phyloP scores from a whole-genome alignment of 2,329 filamentous ascomycete species.

The Fusarium floridanum region DNA sequence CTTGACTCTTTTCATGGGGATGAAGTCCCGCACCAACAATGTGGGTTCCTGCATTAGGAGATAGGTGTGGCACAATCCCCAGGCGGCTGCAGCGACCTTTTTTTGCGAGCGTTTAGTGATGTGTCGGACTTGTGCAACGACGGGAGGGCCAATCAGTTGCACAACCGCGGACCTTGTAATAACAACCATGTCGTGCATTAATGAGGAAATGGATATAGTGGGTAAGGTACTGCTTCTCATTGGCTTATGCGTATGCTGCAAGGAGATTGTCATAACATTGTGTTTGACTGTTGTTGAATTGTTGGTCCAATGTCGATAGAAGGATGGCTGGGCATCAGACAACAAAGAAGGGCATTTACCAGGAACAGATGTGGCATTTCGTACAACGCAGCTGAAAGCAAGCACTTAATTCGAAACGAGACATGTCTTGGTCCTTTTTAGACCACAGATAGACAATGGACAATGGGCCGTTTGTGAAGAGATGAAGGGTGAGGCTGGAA shows the following conservation, averaged over 20 bases:
- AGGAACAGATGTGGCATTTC: neutral
- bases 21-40: neutral
- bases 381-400: constrained; percentile 4
- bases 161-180: constrained; percentile 8
- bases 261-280: neutral
- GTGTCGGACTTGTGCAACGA: constrained; percentile 37
- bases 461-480: neutral
- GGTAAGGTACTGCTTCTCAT: constrained; percentile 5
- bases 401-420: constrained; percentile 32
- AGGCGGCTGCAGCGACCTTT: constrained; percentile 19
- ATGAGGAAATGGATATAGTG: neutral
- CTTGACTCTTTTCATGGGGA: constrained; percentile 19
- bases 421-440: constrained; percentile 23
- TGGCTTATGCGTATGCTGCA: constrained; percentile 10
- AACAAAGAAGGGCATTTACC: neutral
- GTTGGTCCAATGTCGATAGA: neutral
- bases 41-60: constrained; percentile 48
- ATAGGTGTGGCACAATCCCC: constrained; percentile 18
- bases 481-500: neutral
- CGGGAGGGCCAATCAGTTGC: constrained; percentile 28
- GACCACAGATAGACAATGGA: neutral
- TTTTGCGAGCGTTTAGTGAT: constrained; percentile 18
- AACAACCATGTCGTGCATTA: constrained; percentile 14
- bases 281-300: neutral
- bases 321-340: neutral